phyloP scores from a whole-genome alignment of 257 asterid genomes.

The Nicotiana obtusifolia region DNA sequence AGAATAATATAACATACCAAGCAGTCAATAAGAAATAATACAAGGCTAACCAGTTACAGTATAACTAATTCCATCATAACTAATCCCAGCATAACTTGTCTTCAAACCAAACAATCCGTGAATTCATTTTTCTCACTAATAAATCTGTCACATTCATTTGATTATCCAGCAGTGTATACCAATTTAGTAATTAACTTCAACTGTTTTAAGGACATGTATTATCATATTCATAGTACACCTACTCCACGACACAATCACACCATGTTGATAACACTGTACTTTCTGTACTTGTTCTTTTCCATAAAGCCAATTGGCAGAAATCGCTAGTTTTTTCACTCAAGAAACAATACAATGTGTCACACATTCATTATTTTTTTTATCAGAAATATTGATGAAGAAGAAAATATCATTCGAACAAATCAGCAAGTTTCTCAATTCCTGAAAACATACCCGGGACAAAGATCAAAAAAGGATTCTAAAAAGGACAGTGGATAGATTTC shows the following conservation, averaged over 20 bases:
- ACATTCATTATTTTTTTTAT: background rate
- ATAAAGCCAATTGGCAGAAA: background rate
- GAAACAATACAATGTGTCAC: background rate
- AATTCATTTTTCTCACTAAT: background rate
- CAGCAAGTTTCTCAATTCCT: background rate
- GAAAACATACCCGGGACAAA: background rate
- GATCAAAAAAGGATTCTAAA: background rate
- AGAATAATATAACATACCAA: no score
- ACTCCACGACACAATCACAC: background rate
- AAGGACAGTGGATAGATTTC: background rate
- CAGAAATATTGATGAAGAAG: background rate
- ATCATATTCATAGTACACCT: background rate
- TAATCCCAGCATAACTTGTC: no score
- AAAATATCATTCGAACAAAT: background rate
- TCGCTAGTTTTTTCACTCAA: background rate
- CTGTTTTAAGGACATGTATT: background rate
- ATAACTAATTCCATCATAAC: no score
- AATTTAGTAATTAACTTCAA: background rate
- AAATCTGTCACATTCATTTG: background rate
- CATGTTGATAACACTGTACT: background rate
- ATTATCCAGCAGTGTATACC: background rate
- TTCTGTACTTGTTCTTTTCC: background rate
- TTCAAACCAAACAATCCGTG: background rate
- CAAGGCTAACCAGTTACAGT: no score
- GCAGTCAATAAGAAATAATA: no score